A percentile compares a stretch with the other conserved stretches of the same genome.
phyloP scores from a whole-genome alignment of 345 rosid genomes.

The Gossypium raimondii region DNA sequence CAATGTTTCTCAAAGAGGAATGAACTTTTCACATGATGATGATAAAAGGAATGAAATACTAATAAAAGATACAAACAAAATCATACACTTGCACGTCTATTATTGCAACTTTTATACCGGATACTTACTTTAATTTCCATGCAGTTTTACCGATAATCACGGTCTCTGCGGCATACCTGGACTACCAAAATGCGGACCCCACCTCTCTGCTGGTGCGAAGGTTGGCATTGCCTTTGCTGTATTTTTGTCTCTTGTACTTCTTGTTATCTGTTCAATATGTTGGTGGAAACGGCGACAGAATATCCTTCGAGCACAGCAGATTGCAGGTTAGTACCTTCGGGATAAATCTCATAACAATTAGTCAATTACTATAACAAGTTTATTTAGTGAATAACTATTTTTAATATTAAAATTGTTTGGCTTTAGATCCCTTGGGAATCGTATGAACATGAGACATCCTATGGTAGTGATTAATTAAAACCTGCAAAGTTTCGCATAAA shows the following conservation, averaged over 20 bases:
- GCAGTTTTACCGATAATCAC: conserved; percentile 91
- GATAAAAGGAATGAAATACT: background rate
- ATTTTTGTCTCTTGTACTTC: conserved; percentile 43
- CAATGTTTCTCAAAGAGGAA: background rate
- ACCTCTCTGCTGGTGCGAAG: conserved; percentile 75
- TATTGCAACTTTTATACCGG: background rate
- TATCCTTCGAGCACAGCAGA: conserved; percentile 76
- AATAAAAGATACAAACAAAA: background rate
- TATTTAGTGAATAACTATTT: background rate
- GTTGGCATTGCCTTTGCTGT: conserved; percentile 70
- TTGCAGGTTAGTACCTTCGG: conserved; percentile 54
- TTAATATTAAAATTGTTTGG: background rate
- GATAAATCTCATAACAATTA: background rate
- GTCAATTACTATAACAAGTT: background rate
- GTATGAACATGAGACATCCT: background rate
- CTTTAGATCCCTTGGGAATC: background rate
- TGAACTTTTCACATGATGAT: background rate
- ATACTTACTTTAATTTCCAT: conserved; percentile 21
- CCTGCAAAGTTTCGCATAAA: no score
- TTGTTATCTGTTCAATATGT: conserved; percentile 52
- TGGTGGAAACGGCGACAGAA: conserved; percentile 95
- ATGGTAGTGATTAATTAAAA: no score
- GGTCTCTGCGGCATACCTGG: conserved; percentile 99
- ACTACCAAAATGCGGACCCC: conserved; percentile 73
- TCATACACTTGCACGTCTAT: background rate